phyloP scores from a whole-genome alignment of 73 alveolate genomes.

The Symbiodinium natans region DNA sequence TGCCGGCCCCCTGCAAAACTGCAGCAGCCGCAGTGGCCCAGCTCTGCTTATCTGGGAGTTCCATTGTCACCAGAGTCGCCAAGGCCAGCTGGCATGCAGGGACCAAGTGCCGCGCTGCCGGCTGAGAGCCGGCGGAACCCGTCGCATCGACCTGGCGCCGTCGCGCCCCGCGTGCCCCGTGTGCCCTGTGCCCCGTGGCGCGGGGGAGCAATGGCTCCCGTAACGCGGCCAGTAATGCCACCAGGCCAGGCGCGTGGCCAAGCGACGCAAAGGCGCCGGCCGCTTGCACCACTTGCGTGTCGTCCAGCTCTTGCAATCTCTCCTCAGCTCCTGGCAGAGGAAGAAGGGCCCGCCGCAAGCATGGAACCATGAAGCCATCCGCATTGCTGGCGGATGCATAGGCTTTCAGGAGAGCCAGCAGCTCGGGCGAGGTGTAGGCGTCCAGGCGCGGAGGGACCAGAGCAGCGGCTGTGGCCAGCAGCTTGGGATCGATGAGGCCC shows the following conservation, averaged over 20 bases:
- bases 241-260: neutral
- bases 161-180: neutral
- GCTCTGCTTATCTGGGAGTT: neutral
- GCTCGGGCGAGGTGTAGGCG: neutral
- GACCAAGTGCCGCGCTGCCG: neutral
- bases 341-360: conserved; percentile 8
- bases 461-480: conserved; percentile 25
- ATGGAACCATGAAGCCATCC: conserved; percentile 57
- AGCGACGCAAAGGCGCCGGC: conserved; percentile 27
- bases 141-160: neutral
- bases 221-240: neutral
- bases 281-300: conserved; percentile 34
- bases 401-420: conserved; percentile 39
- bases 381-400: conserved; percentile 43
- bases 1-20: neutral
- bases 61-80: neutral
- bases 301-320: neutral
- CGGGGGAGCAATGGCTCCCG: neutral
- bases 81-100: conserved; percentile 18
- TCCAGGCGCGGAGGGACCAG: conserved; percentile 48
- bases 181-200: too few relatives aligned
- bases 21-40: neutral
- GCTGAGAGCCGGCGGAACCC: neutral
- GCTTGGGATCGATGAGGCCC: conserved; percentile 54
- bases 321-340: neutral